A percentile compares a stretch with the other conserved stretches of the same genome.
These are phyloP conservation scores for Haplosporangium gracile DNA, from an alignment of 192 early-diverging fungal genomes.

Conservation along the genomic window DNA sequence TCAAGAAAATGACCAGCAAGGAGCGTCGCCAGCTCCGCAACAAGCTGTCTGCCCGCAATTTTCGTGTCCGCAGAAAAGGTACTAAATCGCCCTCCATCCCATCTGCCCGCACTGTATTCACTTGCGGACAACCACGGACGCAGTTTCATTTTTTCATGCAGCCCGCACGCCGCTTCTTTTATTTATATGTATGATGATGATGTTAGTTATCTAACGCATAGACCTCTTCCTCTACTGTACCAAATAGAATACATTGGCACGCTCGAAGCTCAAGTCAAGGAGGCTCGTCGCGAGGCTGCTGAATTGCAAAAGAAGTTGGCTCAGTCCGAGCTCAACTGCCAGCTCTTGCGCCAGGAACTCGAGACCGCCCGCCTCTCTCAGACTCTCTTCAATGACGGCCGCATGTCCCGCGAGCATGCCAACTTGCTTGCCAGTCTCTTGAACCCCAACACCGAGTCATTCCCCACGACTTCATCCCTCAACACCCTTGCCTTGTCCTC, in stretches of 20 bases:
- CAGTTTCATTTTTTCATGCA: constrained; percentile 11
- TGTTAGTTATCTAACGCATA: constrained; percentile 1
- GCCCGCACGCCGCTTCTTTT: constrained; percentile 7
- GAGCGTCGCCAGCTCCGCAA: constrained; percentile 88
- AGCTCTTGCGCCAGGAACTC: constrained; percentile 45
- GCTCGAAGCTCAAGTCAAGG: constrained; percentile 70
- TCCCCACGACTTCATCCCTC: constrained; percentile 27
- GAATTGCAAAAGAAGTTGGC: constrained; percentile 61
- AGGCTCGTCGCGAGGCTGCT: constrained; percentile 65
- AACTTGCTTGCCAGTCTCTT: constrained; percentile 49
- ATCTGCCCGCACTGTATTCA: not conserved
- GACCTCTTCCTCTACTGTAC: not conserved
- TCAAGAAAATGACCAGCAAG: constrained; percentile 77
- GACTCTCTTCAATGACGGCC: constrained; percentile 46
- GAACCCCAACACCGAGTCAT: constrained; percentile 53
- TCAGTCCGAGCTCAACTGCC: constrained; percentile 47
- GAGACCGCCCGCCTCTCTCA: constrained; percentile 48
- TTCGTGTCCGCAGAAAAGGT: constrained; percentile 87
- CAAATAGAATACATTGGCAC: constrained; percentile 68
- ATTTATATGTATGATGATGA: not conserved
- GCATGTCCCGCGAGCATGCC: constrained; percentile 47
- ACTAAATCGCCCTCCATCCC: constrained; percentile 6
- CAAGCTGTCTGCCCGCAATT: constrained; percentile 90
- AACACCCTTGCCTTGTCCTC: not conserved
- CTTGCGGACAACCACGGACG: not conserved